These are phyloP conservation scores for Colletotrichum sidae DNA, from an alignment of 2,329 filamentous ascomycete genomes.

Conservation along the genomic window DNA sequence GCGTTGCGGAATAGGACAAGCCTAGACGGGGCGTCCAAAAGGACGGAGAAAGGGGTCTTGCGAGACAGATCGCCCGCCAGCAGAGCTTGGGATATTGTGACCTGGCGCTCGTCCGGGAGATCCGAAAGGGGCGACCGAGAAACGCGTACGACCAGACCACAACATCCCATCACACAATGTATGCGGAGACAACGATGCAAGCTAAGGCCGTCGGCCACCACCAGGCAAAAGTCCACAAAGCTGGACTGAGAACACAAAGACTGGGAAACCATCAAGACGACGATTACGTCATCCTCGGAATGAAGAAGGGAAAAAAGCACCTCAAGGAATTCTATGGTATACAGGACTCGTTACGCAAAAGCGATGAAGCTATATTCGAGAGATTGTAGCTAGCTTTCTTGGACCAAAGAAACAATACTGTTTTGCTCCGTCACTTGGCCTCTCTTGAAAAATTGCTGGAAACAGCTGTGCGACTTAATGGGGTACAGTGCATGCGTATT, in stretches of 20 bases:
- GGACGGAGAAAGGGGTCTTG: conserved; percentile 8
- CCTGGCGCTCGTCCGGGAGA: conserved; percentile 28
- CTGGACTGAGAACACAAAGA: conserved; percentile 1
- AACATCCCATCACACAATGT: conserved; percentile 7
- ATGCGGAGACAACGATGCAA: conserved; percentile 5
- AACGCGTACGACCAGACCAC: conserved; percentile 11
- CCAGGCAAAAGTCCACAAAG: conserved; percentile 12
- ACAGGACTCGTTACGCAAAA: conserved; percentile 21
- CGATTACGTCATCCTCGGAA: too few species aligned
- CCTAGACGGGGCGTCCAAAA: conserved; percentile 4
- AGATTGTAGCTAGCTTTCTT: conserved; percentile 38
- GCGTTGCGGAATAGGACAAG: background rate
- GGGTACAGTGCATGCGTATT: background rate
- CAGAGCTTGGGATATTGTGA: conserved; percentile 27
- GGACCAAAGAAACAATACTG: conserved; percentile 28
- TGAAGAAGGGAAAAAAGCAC: conserved; percentile 21
- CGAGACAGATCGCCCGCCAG: conserved; percentile 22
- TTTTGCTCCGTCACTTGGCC: conserved; percentile 19
- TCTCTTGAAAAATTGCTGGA: conserved; percentile 20
- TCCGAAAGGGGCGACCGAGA: conserved; percentile 35
- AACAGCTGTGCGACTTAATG: background rate
- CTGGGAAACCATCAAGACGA: background rate
- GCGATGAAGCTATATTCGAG: conserved; percentile 39
- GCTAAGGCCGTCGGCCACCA: background rate
- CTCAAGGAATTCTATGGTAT: conserved; percentile 15